A percentile compares a stretch with the other conserved stretches of the same genome.
These are phyloP conservation scores for Sextonia rubra DNA, from an alignment of 164 flowering plant species.

Conservation along the genomic window DNA sequence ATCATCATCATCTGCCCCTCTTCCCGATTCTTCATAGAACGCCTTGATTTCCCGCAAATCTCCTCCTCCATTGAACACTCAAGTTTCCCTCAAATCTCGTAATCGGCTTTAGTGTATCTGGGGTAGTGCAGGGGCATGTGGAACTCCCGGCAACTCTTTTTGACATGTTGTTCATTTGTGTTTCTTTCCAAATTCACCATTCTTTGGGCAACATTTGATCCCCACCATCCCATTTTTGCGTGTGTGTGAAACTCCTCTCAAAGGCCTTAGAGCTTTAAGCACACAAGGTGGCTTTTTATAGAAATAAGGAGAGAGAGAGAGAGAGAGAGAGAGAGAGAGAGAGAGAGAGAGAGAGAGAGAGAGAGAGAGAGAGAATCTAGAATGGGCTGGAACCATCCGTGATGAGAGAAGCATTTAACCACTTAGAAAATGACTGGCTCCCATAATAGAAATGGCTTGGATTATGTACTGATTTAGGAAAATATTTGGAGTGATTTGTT, in stretches of 20 bases:
- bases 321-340: neutral
- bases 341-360: too few species aligned
- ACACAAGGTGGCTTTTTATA: neutral
- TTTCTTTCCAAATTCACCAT: neutral
- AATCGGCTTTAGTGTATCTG: slow-evolving; percentile 30
- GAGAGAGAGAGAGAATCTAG: neutral
- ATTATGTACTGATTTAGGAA: too few species aligned
- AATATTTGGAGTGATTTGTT: too few species aligned
- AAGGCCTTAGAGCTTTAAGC: neutral
- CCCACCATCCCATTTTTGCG: neutral
- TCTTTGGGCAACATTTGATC: neutral
- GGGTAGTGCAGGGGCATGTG: slow-evolving; percentile 51
- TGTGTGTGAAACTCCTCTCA: neutral
- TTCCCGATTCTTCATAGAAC: too few species aligned
- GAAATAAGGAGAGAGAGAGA: neutral
- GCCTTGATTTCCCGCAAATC: too few species aligned
- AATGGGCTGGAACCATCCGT: neutral
- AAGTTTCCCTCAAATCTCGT: too few species aligned
- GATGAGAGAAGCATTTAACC: neutral
- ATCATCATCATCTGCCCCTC: too few species aligned
- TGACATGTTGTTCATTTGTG: slow-evolving; percentile 5
- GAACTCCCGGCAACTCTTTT: slow-evolving; percentile 15
- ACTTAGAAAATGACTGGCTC: too few species aligned
- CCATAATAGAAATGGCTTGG: too few species aligned
- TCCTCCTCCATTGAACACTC: too few species aligned